Conservation (phyloP, 192 early-diverging fungal species). For the Paraglomus occultum region DNA sequence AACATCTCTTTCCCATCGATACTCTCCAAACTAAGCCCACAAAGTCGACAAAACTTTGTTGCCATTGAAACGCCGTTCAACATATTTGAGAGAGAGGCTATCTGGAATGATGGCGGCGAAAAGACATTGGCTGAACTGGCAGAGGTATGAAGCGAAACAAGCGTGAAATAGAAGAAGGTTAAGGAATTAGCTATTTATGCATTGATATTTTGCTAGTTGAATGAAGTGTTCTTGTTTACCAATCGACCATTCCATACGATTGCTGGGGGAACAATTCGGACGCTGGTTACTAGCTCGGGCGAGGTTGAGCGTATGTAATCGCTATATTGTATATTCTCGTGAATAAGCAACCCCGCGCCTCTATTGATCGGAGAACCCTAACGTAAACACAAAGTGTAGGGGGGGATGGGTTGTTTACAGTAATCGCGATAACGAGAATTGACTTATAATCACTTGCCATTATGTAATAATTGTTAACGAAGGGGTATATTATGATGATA, state of each 20-base stretch:
- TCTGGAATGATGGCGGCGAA: conserved; percentile 34
- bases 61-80: conserved; percentile 73
- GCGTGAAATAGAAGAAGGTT: too few species aligned
- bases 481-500: too few species aligned
- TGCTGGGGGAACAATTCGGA: conserved; percentile 50
- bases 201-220: conserved; percentile 47
- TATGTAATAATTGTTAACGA: too few species aligned
- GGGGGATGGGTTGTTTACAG: too few species aligned
- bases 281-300: conserved; percentile 47
- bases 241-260: conserved; percentile 73
- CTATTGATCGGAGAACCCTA: too few species aligned
- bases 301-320: background rate
- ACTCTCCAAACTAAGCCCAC: conserved; percentile 34
- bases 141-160: conserved; percentile 37
- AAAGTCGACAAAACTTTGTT: conserved; percentile 48
- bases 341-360: too few species aligned
- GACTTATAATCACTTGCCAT: too few species aligned
- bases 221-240: conserved; percentile 61
- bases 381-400: too few species aligned
- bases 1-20: conserved; percentile 55
- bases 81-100: conserved; percentile 65
- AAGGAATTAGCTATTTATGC: too few species aligned
- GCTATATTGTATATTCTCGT: too few species aligned
- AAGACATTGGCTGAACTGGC: conserved; percentile 40
- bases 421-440: too few species aligned